A percentile compares a stretch with the other conserved stretches of the same genome.
phyloP scores from a whole-genome alignment of 139 green algal species.

The Pedinophyceae sp. region DNA sequence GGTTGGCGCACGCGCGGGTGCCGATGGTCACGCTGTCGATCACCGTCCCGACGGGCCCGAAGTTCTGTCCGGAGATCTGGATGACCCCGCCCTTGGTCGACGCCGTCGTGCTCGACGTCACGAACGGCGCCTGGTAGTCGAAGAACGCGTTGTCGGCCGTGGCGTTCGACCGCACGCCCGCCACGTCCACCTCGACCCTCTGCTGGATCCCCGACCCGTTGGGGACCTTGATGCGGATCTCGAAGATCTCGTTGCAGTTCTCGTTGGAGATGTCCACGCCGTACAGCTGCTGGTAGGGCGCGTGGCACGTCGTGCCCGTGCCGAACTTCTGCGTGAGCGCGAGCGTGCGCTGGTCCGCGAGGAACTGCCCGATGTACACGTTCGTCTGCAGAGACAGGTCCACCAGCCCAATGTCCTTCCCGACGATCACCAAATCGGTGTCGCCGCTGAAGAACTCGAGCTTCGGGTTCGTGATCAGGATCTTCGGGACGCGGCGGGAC shows the following conservation, averaged over 20 bases:
- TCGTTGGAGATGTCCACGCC: too few species aligned
- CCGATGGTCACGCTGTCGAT: constrained; percentile 5
- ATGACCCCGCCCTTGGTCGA: constrained; percentile 4
- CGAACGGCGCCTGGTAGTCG: constrained; percentile 5
- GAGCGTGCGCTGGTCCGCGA: background rate
- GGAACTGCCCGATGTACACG: background rate
- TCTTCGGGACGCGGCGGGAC: constrained; percentile 1
- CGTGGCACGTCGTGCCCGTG: too few species aligned
- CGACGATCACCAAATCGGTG: too few species aligned
- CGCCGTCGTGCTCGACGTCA: background rate
- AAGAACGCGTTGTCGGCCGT: constrained; percentile 2
- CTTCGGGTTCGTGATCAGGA: constrained; percentile 1
- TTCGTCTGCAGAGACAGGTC: background rate
- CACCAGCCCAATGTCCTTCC: background rate
- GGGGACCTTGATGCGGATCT: constrained; percentile 1
- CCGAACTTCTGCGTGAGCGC: background rate
- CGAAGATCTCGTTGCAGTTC: background rate
- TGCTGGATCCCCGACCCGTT: constrained; percentile 4
- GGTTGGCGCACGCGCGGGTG: background rate
- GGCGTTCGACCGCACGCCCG: background rate
- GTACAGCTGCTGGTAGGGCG: background rate
- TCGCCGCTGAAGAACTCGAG: background rate
- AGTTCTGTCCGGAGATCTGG: constrained; percentile 8
- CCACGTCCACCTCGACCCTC: constrained; percentile 5
- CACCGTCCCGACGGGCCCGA: constrained; percentile 5